Evolutionary conservation across 345 rosid genomes (phyloP), one percentile per base, ranked within the genome.

Genomic region (Lumnitzera racemosa): DNA sequence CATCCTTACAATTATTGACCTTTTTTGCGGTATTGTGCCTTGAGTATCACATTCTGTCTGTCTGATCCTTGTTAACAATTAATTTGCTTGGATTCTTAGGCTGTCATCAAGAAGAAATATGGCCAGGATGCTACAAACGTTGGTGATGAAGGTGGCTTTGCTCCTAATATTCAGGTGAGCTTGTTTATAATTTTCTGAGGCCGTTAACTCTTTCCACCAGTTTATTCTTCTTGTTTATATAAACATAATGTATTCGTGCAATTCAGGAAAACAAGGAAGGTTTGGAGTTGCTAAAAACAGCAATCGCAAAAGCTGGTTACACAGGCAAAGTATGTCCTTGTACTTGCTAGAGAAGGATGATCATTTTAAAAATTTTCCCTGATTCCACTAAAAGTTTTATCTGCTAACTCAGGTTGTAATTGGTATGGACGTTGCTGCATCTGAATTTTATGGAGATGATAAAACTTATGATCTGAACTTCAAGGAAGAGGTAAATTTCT

Each of bases 341-440:
- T 24, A 23, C 56, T 61, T 57, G 43, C 49, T 41, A 50, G 31
- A 51, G 12, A 24, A 50, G 0, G 17, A 6, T 11, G 24, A 2
- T 23, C 12, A 12, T 48, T 13, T 15, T 20, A 24, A 52, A n/a
- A 6, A 8, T 13, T 36, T 36, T 9, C 43, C 7, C 31, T 36
- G 0, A 5, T 15, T 41, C 24, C 47, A 25, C 16, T 12, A 53
- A 14, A 2, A 29, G 16, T 24, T 64, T 51, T 73, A 8, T 31
- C 51, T 46, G 8, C 20, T 9, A 47, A 46, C 31, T 51, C 73
- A 92, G 97, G 96, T 94, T 65, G 96, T 94, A 70, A 94, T 94
- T 58, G 99, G 99, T 63, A 94, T 94, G 99, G 99, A 94, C 76
- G 99, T 94, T 61, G 99, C 99, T 57, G 99, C 99, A 47, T 94